Evolutionary conservation across 2,329 filamentous ascomycete species (phyloP), one percentile per base, ranked within the genome.

Genomic region (Orbilia oligospora): DNA sequence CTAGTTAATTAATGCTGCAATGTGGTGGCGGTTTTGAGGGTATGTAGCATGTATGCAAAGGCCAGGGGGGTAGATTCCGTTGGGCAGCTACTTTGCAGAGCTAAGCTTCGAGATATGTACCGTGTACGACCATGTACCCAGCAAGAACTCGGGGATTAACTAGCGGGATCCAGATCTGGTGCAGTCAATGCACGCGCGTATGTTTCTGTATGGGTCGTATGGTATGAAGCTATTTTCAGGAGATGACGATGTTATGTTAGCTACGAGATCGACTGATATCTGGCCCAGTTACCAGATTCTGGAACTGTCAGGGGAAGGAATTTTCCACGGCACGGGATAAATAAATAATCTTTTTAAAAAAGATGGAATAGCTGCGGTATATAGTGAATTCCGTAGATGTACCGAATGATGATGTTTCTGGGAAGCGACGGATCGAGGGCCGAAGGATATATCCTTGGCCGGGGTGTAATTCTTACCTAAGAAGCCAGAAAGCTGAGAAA

Each of bases 391-490:
- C 10, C 22, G 46, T 48, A 20, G 46, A 48, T 48, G 30, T 33
- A 38, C 22, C 48, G 46, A 6, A 48, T 48, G 46, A 48, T 16
- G 46, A 48, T 36, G 33, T 9, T 36, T 36, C 33, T 51, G 48
- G 22, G 41, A 46, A 51, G 48, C 16, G n/a, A 51, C 20, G 22
- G 48, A 51, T n/a, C n/a, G n/a, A 51, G 22, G 48, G 16, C 10
- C 12, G 38, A 41, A 41, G 38, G 38, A 41, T 9, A 14, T 38
- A 30, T 30, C 30, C 30, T 30, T 30, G 36, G 36, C 12, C 12
- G 46, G 6, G 10, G 22, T 38, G 41, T 63, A 48, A 66, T 72
- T 56, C 69, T 72, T 66, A 72, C 69, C 69, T 72, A 72, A 72
- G 69, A 55, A 71, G 44, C 44, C 20, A 4, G 4, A 46, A 44